These are phyloP conservation scores for Collariella sp. DNA, from an alignment of 495 filamentous ascomycete species.

Conservation along the genomic window DNA sequence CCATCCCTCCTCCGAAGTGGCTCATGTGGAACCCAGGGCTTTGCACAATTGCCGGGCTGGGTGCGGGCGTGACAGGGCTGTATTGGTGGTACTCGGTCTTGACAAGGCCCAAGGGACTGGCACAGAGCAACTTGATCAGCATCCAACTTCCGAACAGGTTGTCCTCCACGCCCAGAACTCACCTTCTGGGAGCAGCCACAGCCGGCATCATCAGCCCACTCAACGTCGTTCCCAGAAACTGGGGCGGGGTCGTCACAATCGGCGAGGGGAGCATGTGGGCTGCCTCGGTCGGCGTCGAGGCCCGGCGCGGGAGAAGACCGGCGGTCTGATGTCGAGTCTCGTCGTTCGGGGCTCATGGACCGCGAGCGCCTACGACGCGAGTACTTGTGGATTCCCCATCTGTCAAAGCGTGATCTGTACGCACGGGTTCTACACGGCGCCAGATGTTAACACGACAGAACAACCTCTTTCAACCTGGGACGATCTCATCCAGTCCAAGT, in stretches of 20 bases:
- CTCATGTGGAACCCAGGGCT: background rate
- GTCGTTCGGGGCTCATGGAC: slow-evolving; percentile 3
- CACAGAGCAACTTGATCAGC: background rate
- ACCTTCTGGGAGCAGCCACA: background rate
- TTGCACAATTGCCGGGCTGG: background rate
- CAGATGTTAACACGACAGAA: background rate
- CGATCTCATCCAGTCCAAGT: too few relatives aligned
- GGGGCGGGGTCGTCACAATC: background rate
- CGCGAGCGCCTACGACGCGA: slow-evolving; percentile 28
- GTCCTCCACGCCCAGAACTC: background rate
- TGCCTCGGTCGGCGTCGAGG: background rate
- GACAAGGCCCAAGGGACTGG: background rate
- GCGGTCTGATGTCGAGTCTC: slow-evolving; percentile 5
- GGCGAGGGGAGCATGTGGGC: background rate
- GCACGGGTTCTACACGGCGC: slow-evolving; percentile 27
- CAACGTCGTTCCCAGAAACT: background rate
- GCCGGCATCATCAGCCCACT: background rate
- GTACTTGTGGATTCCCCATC: slow-evolving; percentile 41
- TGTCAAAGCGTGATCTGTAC: slow-evolving; percentile 37
- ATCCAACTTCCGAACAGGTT: background rate
- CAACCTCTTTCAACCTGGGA: too few relatives aligned
- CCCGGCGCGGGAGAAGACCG: slow-evolving; percentile 1
- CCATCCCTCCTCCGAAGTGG: background rate
- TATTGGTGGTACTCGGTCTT: slow-evolving; percentile 1
- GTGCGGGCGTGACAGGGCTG: background rate